phyloP scores from a whole-genome alignment of 768 basidiomycete genomes.

The Russula emetica region DNA sequence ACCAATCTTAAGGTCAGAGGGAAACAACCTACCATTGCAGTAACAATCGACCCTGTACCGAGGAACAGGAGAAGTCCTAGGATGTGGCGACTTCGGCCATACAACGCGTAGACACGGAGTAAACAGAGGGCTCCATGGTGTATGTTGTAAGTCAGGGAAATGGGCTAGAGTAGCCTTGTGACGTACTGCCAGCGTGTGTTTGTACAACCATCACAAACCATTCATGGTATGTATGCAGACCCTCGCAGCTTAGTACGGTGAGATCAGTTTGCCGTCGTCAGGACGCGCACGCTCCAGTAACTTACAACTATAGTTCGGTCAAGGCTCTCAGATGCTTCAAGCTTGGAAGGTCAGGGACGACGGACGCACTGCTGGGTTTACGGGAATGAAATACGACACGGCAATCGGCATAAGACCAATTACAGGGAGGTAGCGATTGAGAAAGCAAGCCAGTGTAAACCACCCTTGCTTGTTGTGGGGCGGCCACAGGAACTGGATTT shows the following conservation, averaged over 20 bases:
- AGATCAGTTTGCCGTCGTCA: neutral
- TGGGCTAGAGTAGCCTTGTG: too few species aligned
- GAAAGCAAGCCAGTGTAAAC: slow-evolving; percentile 44
- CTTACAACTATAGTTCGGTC: slow-evolving; percentile 10
- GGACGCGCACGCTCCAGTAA: neutral
- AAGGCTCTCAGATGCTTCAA: neutral
- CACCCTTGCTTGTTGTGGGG: slow-evolving; percentile 34
- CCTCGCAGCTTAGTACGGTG: neutral
- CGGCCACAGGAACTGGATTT: slow-evolving; percentile 45
- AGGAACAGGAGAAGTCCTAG: neutral
- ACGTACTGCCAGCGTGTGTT: slow-evolving; percentile 8
- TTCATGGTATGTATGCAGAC: slow-evolving; percentile 3
- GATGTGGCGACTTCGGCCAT: slow-evolving; percentile 6
- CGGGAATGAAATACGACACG: slow-evolving; percentile 26
- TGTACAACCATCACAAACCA: slow-evolving; percentile 7
- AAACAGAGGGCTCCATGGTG: neutral
- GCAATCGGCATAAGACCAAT: slow-evolving; percentile 35
- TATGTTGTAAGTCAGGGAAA: neutral
- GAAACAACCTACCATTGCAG: neutral
- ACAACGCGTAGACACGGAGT: slow-evolving; percentile 15
- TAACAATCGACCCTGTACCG: neutral
- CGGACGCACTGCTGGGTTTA: neutral
- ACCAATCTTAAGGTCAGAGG: neutral
- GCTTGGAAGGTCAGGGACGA: neutral
- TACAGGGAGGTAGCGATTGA: slow-evolving; percentile 48